Evolutionary conservation across 768 basidiomycete species (phyloP).

Genomic region (Pulveroboletus ravenelii): DNA sequence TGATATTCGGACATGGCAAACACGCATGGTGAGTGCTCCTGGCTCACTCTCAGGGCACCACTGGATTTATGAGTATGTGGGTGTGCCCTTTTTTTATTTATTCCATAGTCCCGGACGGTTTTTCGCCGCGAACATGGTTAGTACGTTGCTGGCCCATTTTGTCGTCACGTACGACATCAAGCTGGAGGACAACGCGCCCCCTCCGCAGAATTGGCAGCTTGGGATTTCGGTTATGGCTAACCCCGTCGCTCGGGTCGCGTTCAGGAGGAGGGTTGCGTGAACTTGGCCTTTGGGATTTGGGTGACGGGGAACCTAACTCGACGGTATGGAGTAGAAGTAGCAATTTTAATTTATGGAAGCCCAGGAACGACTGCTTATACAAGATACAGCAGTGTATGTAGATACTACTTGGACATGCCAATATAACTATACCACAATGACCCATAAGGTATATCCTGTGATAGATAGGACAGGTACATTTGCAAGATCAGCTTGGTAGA

Average conservation of each 20-base stretch:
- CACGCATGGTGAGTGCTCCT: slow-evolving; percentile 11
- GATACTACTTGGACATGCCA: no score
- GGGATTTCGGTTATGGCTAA: slow-evolving; percentile 2
- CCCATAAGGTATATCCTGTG: no score
- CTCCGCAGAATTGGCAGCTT: slow-evolving; percentile 1
- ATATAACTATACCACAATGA: no score
- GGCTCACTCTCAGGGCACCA: no score
- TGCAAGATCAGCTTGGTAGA: no score
- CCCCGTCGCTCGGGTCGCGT: slow-evolving; percentile 5
- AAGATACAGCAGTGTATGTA: no score
- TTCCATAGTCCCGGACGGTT: slow-evolving; percentile 15
- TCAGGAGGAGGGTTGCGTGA: slow-evolving; percentile 11
- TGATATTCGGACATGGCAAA: slow-evolving; percentile 34
- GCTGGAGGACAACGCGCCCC: slow-evolving; percentile 2
- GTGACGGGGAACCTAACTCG: no score
- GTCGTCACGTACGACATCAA: slow-evolving; percentile 18
- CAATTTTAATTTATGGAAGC: no score
- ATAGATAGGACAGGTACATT: no score
- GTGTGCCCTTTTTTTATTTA: not conserved
- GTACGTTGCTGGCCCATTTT: slow-evolving; percentile 14
- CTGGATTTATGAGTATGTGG: not conserved
- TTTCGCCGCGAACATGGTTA: slow-evolving; percentile 4
- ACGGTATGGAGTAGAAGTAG: no score
- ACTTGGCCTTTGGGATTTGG: no score
- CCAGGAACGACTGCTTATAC: no score